Evolutionary conservation across 1,284 basidiomycete genomes (phyloP).

Genomic region (Cryptococcus deneoformans): DNA sequence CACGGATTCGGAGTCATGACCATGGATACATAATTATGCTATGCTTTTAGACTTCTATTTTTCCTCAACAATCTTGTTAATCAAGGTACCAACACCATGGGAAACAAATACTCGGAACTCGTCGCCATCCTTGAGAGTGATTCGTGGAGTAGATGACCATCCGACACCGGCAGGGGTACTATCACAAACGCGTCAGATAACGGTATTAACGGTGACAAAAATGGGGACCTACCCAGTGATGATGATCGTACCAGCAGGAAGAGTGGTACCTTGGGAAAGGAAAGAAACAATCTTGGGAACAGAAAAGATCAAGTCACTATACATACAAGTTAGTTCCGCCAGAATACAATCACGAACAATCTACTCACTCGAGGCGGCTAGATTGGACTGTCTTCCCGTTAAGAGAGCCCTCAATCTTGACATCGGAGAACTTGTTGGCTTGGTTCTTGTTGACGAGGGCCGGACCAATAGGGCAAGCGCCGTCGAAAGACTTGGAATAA

Average conservation of each 20-base stretch:
- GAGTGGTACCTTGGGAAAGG: slow-evolving; percentile 81
- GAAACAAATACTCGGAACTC: slow-evolving; percentile 49
- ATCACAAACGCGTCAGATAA: not conserved
- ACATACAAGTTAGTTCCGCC: not conserved
- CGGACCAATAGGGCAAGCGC: slow-evolving; percentile 50
- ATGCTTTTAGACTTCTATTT: slow-evolving; percentile 19
- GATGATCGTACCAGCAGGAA: slow-evolving; percentile 76
- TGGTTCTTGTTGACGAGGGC: slow-evolving; percentile 36
- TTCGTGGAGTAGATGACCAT: slow-evolving; percentile 35
- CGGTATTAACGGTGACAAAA: too few relatives aligned
- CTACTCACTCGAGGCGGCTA: slow-evolving; percentile 40
- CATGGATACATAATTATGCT: too few relatives aligned
- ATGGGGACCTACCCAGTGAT: slow-evolving; percentile 55
- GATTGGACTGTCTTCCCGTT: slow-evolving; percentile 47
- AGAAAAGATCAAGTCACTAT: slow-evolving; percentile 50
- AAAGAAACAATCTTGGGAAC: slow-evolving; percentile 56
- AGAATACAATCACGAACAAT: not conserved
- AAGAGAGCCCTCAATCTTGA: slow-evolving; percentile 38
- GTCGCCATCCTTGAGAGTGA: slow-evolving; percentile 44
- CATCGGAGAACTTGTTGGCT: slow-evolving; percentile 24
- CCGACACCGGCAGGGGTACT: slow-evolving; percentile 49
- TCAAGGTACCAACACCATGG: slow-evolving; percentile 50
- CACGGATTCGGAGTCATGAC: too few relatives aligned
- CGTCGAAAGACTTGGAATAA: slow-evolving; percentile 45
- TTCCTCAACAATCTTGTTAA: slow-evolving; percentile 50